These are phyloP conservation scores for Antrodiella citrinella DNA, from an alignment of 768 basidiomycete species.

Conservation along the genomic window DNA sequence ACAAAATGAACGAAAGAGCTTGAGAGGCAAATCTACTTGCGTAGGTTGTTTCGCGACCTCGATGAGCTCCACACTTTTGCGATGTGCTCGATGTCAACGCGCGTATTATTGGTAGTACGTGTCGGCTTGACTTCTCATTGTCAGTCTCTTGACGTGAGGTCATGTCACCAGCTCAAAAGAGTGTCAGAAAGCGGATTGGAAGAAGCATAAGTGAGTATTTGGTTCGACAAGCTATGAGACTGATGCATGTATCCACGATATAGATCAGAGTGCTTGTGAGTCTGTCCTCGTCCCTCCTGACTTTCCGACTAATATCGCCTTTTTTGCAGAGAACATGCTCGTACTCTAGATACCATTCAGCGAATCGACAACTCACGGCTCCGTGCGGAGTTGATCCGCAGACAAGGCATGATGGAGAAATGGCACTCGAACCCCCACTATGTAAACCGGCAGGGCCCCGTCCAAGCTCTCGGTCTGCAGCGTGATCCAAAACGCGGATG, in stretches of 20 bases:
- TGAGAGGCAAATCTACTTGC: too few species aligned
- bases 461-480: constrained; percentile 17
- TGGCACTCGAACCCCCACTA: neutral
- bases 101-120: neutral
- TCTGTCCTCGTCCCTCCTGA: too few species aligned
- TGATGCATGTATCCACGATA: too few species aligned
- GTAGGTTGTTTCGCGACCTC: neutral
- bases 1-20: too few species aligned
- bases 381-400: neutral
- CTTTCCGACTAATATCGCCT: too few species aligned
- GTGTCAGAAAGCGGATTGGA: neutral
- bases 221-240: too few species aligned
- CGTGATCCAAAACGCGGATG: constrained; percentile 18
- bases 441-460: neutral
- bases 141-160: too few species aligned
- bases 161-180: neutral
- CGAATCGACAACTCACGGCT: too few species aligned
- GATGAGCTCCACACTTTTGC: neutral
- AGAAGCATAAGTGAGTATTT: neutral
- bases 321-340: too few species aligned
- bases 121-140: neutral
- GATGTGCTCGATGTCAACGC: neutral
- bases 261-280: too few species aligned
- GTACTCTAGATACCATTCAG: too few species aligned
- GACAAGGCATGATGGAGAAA: neutral